Evolutionary conservation across 768 basidiomycete species (phyloP).

Genomic region (Dioszegia crocea): DNA sequence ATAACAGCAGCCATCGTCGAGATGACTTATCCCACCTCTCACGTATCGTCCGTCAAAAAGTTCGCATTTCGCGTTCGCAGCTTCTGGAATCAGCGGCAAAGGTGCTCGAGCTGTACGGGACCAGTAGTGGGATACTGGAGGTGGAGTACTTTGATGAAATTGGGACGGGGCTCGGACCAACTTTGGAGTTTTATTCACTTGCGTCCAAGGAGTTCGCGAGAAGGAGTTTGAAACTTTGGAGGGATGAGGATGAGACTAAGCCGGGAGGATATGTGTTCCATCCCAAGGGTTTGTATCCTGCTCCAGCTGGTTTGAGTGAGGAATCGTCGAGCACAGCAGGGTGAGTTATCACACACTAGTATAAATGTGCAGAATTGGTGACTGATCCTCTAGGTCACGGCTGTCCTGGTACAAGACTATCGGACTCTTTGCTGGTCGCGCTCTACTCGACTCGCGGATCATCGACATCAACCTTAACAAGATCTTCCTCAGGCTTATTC

Average conservation of each 20-base stretch:
- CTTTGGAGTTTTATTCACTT: slow-evolving; percentile 96
- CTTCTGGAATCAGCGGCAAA: slow-evolving; percentile 94
- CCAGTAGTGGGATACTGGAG: slow-evolving; percentile 86
- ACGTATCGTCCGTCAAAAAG: slow-evolving; percentile 89
- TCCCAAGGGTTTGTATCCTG: slow-evolving; percentile 80
- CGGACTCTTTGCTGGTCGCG: slow-evolving; percentile 94
- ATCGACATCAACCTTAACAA: slow-evolving; percentile 94
- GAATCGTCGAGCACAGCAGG: slow-evolving; percentile 17
- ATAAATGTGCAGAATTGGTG: not conserved
- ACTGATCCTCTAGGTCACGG: slow-evolving; percentile 59
- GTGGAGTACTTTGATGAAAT: slow-evolving; percentile 99
- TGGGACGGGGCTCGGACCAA: slow-evolving; percentile 94
- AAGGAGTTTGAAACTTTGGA: slow-evolving; percentile 83
- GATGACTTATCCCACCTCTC: slow-evolving; percentile 90
- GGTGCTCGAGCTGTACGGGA: slow-evolving; percentile 85
- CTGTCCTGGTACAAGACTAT: slow-evolving; percentile 82
- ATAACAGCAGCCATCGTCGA: slow-evolving; percentile 66
- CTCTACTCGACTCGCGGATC: slow-evolving; percentile 92
- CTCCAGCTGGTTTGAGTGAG: slow-evolving; percentile 54
- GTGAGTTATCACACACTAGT: slow-evolving; percentile 19
- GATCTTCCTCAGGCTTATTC: slow-evolving; percentile 83
- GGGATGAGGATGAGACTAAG: slow-evolving; percentile 66
- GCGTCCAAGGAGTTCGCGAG: slow-evolving; percentile 93
- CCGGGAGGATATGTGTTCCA: slow-evolving; percentile 73
- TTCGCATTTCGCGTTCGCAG: slow-evolving; percentile 89